Evolutionary conservation across 2,329 filamentous ascomycete genomes (phyloP), one percentile per base, ranked within the genome.

Genomic region (Ophiocordyceps camponoti-floridani): DNA sequence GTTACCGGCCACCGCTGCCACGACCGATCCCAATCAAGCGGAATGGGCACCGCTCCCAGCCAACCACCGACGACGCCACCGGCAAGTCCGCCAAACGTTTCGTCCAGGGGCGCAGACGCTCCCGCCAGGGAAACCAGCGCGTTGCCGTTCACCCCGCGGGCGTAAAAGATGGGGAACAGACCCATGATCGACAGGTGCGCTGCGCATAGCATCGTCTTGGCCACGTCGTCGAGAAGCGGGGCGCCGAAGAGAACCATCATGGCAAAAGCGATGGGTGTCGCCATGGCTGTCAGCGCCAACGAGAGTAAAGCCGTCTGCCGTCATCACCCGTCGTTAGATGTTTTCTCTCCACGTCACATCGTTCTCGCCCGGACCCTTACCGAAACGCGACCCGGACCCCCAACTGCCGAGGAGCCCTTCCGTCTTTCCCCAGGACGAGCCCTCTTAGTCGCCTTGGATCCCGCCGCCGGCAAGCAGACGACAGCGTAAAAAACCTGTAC

Each of bases 1-100:
- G 91, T 98, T 42, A 96, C 81, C 0, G 91, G 91, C 84, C 89
- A 98, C 61, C 82, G 84, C 73, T 98, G 91, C 91, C 91, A 98
- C 53, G 94, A 87, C n/a, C 91, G 79, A 60, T 98, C 91, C 89
- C 89, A 96, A 60, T 98, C 91, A 52, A 98, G 67, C 2, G 91
- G 91, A 53, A 98, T 96, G 0, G 93, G 91, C 44, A 96, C 77
- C 8, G 91, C 91, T 4, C 91, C 91, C 40, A 94, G 65, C 91
- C 91, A 96, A 38, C 85, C 86, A 6, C 91, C 91, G 1, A 89
- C 54, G 26, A 82, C 66, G 0, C 78, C 79, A 5, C 91, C 91
- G n/a, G 88, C 61, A 10, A 85, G 70, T 2, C 77, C 85, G 3
- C 87, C 89, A 63, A 86, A 91, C 0, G 84, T 77, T 57, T 88